Evolutionary conservation across 768 basidiomycete species (phyloP), one percentile per base, ranked within the genome.

Genomic region (Kwoniella shandongensis): DNA sequence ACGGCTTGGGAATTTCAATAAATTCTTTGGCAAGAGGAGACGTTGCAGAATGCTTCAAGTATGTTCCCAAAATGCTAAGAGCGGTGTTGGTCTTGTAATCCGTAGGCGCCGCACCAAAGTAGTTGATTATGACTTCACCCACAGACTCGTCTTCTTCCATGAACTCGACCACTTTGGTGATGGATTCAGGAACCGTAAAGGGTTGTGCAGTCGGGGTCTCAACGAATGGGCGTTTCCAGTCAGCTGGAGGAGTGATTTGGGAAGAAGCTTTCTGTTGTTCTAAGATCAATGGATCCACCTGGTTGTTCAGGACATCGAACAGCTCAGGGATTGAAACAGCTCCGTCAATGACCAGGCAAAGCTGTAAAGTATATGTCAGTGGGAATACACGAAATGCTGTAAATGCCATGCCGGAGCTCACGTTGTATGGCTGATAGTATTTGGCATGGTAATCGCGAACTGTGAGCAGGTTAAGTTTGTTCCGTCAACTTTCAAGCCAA

Each of bases 201-300:
- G 66, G 61, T 32, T 80, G 70, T 5, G 87, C 85, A 61, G 88
- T 92, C 10, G 84, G 64, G 0, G 92, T 92, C 79, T 97, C 92
- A 30, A 97, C 66, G 72, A 97, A 98, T 0, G 96, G 96, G 18
- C 94, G 85, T 62, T 88, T 90, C 93, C 94, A 99, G 7, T 85
- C 88, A 1, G 77, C 63, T 4, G 92, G 93, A 12, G 81, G 81
- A 44, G 48, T 54, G 23, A 30, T 25, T 54, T 27, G 57, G 32
- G 50, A 32, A 41, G 44, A 39, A 12, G 46, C 12, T 4, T 54
- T 81, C 69, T 88, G 87, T 8, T 96, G 90, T 22, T 80, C 81
- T 27, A 90, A 81, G 52, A 97, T 84, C 46, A 78, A 82, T 0
- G 92, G 89, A 68, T 98, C 91, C 5, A 98, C 83, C 69, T 90